Evolutionary conservation across 2,329 filamentous ascomycete species (phyloP), one percentile per base, ranked within the genome.

Genomic region (Neurospora sp.): DNA sequence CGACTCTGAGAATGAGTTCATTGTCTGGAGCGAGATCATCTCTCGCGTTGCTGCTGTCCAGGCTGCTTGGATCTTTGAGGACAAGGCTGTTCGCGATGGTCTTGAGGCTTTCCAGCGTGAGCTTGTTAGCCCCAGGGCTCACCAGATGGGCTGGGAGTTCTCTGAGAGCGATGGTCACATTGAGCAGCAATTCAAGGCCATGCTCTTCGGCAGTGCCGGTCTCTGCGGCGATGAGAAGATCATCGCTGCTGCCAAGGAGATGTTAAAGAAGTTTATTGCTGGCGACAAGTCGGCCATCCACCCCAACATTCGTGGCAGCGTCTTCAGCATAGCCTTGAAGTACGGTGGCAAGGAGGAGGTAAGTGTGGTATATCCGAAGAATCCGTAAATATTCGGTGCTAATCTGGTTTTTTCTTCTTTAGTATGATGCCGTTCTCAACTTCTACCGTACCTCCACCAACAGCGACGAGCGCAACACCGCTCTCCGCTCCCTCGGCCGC

Each of bases 1-100:
- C 72, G 91, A 92, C 79, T 85, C 89, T 1, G 95, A 98, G 82
- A 84, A 89, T 0, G 92, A 97, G 76, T 97, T 93, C 74, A 92
- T 97, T 46, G 95, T 98, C 3, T 98, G 95, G 95, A 93, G 92
- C 74, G 94, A 97, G 80, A 92, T 98, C 71, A 87, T 93, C 67
- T 87, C 91, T 66, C 90, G 93, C 66, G 86, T 97, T 71, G 88
- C 87, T 33, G 86, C 89, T n/a, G 86, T 98, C 41, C 91, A 94
- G 74, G 87, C 87, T 68, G 92, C 95, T 8, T 98, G 94, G 94
- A 84, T 95, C 66, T 96, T 96, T 74, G 93, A 97, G 79, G 91
- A 96, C 70, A 80, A 90, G 72, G 84, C 88, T 46, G 82, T 89
- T 67, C 90, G 88, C 74, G 88, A 94, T 72, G 92, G 91, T 5